A percentile compares a stretch with the other conserved stretches of the same genome.
These are phyloP conservation scores for Suillus hirtellus DNA, from an alignment of 768 basidiomycete genomes.

Conservation along the genomic window DNA sequence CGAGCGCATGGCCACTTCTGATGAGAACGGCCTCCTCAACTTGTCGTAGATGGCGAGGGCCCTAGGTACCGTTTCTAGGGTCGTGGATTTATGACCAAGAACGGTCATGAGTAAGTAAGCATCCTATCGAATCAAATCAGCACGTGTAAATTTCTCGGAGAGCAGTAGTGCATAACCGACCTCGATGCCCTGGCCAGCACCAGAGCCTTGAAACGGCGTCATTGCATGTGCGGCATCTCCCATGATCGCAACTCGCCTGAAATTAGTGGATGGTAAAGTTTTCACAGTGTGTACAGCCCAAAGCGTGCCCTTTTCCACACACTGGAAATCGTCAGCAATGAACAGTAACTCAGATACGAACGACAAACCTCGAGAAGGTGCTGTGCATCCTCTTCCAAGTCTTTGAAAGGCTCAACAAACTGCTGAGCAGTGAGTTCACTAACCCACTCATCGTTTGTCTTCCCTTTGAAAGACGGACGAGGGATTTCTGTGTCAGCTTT, in stretches of 20 bases:
- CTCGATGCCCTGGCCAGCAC: conserved; percentile 46
- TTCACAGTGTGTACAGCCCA: conserved; percentile 67
- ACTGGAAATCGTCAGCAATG: conserved; percentile 36
- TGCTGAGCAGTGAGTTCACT: conserved; percentile 45
- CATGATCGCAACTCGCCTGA: conserved; percentile 49
- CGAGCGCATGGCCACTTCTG: conserved; percentile 32
- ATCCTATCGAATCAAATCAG: conserved; percentile 25
- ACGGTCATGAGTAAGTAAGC: conserved; percentile 38
- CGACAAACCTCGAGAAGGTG: conserved; percentile 51
- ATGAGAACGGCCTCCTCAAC: conserved; percentile 48
- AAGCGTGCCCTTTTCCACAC: conserved; percentile 48
- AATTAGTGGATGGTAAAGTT: conserved; percentile 50
- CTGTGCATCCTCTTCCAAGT: conserved; percentile 63
- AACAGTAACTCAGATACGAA: conserved; percentile 2
- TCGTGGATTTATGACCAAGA: conserved; percentile 44
- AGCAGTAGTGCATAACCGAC: conserved; percentile 23
- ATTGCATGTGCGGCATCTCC: conserved; percentile 47
- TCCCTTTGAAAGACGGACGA: conserved; percentile 22
- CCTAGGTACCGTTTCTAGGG: conserved; percentile 36
- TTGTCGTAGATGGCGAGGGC: conserved; percentile 50
- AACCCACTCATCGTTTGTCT: conserved; percentile 49
- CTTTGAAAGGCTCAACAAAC: conserved; percentile 42
- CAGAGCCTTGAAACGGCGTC: conserved; percentile 44
- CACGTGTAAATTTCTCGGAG: not conserved
- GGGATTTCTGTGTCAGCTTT: conserved; percentile 12